phyloP scores from a whole-genome alignment of 2,329 filamentous ascomycete species.

The Nothopassalora personata region DNA sequence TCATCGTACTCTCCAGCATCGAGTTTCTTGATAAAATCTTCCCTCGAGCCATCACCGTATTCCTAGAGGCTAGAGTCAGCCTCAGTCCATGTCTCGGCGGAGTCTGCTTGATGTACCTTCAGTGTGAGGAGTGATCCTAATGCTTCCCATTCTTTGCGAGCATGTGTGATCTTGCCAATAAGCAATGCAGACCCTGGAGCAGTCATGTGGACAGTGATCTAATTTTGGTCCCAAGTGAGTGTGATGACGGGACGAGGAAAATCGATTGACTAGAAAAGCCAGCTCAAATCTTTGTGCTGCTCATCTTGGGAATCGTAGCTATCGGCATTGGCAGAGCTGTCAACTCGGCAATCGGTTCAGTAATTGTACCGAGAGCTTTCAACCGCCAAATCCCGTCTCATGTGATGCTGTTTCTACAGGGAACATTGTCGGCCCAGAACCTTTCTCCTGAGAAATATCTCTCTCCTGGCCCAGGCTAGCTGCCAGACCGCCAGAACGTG shows the following conservation, averaged over 20 bases:
- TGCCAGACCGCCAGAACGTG: no score
- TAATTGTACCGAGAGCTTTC: not conserved
- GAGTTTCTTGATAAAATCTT: conserved; percentile 53
- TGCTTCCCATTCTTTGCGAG: conserved; percentile 44
- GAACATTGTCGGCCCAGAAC: not conserved
- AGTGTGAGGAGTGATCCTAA: conserved; percentile 29
- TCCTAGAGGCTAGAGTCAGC: conserved; percentile 36
- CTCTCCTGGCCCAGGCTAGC: no score
- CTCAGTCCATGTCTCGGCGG: not conserved
- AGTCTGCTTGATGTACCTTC: conserved; percentile 21
- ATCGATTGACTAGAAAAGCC: not conserved
- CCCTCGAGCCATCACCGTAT: conserved; percentile 49
- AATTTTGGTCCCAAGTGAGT: not conserved
- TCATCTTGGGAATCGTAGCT: not conserved
- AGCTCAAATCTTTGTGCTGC: not conserved
- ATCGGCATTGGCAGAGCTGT: not conserved
- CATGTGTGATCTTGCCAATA: conserved; percentile 42
- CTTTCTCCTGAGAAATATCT: not conserved
- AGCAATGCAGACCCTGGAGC: conserved; percentile 36
- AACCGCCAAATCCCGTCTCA: not conserved
- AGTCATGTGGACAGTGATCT: conserved; percentile 13
- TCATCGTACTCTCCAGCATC: conserved; percentile 52
- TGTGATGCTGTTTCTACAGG: not conserved
- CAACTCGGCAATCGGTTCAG: not conserved
- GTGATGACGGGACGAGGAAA: not conserved